Evolutionary conservation across 495 filamentous ascomycete species (phyloP).

Genomic region (Aspergillus bertholletiae): DNA sequence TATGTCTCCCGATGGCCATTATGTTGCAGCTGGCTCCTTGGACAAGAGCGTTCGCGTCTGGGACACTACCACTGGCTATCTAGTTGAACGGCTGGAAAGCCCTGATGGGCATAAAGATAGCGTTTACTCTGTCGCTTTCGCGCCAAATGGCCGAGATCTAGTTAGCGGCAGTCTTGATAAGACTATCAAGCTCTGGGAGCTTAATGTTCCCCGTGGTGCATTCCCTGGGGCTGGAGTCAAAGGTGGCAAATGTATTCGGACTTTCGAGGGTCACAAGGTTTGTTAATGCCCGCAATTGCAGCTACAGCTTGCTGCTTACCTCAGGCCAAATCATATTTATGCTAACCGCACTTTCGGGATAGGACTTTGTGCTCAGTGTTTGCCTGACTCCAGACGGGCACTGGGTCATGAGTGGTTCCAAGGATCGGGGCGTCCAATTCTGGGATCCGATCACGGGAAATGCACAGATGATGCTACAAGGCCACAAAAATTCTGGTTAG

Average conservation of each 20-base stretch:
- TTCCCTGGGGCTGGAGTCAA: slow-evolving; percentile 60
- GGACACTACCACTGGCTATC: slow-evolving; percentile 76
- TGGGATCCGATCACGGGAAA: slow-evolving; percentile 86
- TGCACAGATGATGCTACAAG: slow-evolving; percentile 89
- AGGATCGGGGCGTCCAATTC: slow-evolving; percentile 89
- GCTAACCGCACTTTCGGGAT: slow-evolving; percentile 12
- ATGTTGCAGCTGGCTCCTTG: slow-evolving; percentile 81
- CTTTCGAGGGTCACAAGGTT: slow-evolving; percentile 89
- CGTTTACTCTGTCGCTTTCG: slow-evolving; percentile 90
- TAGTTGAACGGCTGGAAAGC: slow-evolving; percentile 80
- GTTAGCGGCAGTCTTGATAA: slow-evolving; percentile 89
- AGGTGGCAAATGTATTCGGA: slow-evolving; percentile 79
- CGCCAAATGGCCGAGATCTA: slow-evolving; percentile 80
- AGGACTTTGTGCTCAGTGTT: slow-evolving; percentile 91
- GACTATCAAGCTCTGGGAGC: slow-evolving; percentile 95
- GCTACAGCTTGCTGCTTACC: slow-evolving; percentile 4
- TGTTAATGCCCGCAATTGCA: slow-evolving; percentile 20
- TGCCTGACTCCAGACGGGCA: slow-evolving; percentile 82
- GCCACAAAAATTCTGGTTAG: slow-evolving; percentile 83
- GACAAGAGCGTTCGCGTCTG: slow-evolving; percentile 91
- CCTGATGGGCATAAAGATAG: slow-evolving; percentile 86
- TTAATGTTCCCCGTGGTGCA: slow-evolving; percentile 63
- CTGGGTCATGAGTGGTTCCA: slow-evolving; percentile 90
- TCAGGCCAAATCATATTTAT: background rate
- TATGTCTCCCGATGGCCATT: slow-evolving; percentile 84